Base-by-base conservation (phyloP, 2,329 filamentous ascomycete species). In the Alternaria arborescens region DNA sequence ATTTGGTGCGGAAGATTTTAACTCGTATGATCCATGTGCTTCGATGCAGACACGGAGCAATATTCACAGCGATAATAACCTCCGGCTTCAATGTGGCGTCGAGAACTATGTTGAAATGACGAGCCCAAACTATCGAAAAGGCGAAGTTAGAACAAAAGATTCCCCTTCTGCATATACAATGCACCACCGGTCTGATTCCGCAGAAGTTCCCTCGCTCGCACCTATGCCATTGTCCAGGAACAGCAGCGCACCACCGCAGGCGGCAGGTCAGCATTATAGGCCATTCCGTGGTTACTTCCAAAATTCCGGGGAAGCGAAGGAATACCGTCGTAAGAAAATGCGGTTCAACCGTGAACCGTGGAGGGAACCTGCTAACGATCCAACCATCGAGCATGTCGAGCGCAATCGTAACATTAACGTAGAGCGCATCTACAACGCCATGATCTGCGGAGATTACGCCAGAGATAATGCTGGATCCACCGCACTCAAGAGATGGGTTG, bases 401-500 rank as follows among this genome's bases (percentile, higher is more conserved):
- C 38, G 40, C 0, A 40, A 69, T 16, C 72, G 74, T 18, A 30
- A 43, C 36, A 40, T 55, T 54, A 26, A 72, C 60, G 74, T 65
- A 16, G 62, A 69, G 26, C 69, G 72, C 3, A 77, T 77, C 22
- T 78, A 77, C 60, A 67, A 74, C 28, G 75, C 75, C 8, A 77
- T 77, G 75, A 67, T 67, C 2, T 65, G 71, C 42, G 60, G 67
- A 1, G 72, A 77, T 38, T 57, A 58, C 16, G 75, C 74, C 1
- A 70, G 68, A 47, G 75, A 78, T 55, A 77, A 78, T 32, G 30
- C 58, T 1, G 58, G 60, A 2, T 77, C 74, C 0, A 75, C 74
- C 34, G 75, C 75, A 6, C 70, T 75, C 69, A 73, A 74, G 51
- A 61, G 75, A 60, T 78, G 75, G 75, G 74, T 77, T 3, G 59